Evolutionary conservation across 352 stramenopile genomes (phyloP).

Genomic region (Pythium sukuiense): DNA sequence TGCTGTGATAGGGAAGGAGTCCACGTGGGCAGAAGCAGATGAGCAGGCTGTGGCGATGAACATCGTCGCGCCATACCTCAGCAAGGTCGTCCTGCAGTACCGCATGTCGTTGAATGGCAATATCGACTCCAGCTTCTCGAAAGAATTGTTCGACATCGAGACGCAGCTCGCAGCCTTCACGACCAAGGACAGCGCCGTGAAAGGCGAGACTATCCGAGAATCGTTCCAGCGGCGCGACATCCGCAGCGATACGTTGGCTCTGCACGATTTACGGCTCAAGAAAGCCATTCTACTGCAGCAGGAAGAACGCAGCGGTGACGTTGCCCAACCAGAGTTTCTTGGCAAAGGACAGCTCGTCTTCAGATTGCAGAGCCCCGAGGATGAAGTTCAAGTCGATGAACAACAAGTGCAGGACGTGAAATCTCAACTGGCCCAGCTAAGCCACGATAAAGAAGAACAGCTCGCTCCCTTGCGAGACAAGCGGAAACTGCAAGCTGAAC

Average conservation of each 20-base stretch:
- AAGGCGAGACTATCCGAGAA: slow-evolving; percentile 72
- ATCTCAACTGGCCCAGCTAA: slow-evolving; percentile 25
- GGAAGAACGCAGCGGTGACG: not conserved
- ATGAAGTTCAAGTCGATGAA: slow-evolving; percentile 10
- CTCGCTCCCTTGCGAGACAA: slow-evolving; percentile 38
- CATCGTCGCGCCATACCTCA: slow-evolving; percentile 47
- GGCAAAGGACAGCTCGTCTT: slow-evolving; percentile 3
- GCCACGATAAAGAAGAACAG: slow-evolving; percentile 39
- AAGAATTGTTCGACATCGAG: slow-evolving; percentile 58
- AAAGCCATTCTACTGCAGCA: slow-evolving; percentile 9
- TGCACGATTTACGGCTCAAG: slow-evolving; percentile 47
- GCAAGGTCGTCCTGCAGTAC: slow-evolving; percentile 48
- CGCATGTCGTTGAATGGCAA: slow-evolving; percentile 47
- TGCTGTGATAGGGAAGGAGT: slow-evolving; percentile 28
- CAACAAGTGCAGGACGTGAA: slow-evolving; percentile 20
- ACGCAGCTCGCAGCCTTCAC: slow-evolving; percentile 38
- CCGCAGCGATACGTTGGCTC: slow-evolving; percentile 56
- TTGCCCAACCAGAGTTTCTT: not conserved
- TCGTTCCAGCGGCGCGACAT: slow-evolving; percentile 79
- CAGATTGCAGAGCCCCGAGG: not conserved
- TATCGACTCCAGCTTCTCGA: slow-evolving; percentile 38
- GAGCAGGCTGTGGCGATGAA: slow-evolving; percentile 23
- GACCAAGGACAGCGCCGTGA: slow-evolving; percentile 51
- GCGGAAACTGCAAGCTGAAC: slow-evolving; percentile 16
- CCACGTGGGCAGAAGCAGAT: slow-evolving; percentile 8